phyloP scores from a whole-genome alignment of 2,329 filamentous ascomycete species.

The Fusarium sp. region DNA sequence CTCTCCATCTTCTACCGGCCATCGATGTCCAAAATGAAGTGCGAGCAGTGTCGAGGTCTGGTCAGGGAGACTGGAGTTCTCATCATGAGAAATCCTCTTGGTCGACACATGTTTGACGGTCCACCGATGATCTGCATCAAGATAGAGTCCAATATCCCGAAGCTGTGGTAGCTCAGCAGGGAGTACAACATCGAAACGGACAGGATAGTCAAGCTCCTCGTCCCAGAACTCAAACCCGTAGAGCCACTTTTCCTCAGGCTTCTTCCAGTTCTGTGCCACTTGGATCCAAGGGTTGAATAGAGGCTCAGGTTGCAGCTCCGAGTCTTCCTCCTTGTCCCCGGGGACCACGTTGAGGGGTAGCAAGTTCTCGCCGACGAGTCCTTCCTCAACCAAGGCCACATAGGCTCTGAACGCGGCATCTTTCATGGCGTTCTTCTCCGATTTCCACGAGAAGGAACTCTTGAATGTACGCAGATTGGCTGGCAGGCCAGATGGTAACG shows the following conservation, averaged over 20 bases:
- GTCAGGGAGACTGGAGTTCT: slow-evolving; percentile 44
- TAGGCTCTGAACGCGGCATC: slow-evolving; percentile 90
- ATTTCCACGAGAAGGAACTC: slow-evolving; percentile 66
- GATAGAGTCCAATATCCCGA: slow-evolving; percentile 52
- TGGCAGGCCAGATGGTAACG: slow-evolving; percentile 78
- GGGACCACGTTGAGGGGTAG: slow-evolving; percentile 68
- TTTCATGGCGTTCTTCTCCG: slow-evolving; percentile 77
- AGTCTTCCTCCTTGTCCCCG: slow-evolving; percentile 51
- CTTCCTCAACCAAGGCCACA: slow-evolving; percentile 72
- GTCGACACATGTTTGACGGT: slow-evolving; percentile 36
- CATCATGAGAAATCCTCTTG: slow-evolving; percentile 26
- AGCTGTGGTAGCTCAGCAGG: slow-evolving; percentile 55
- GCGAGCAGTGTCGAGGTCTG: slow-evolving; percentile 59
- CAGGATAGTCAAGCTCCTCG: slow-evolving; percentile 42
- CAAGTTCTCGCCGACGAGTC: slow-evolving; percentile 81
- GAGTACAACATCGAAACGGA: slow-evolving; percentile 56
- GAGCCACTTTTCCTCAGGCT: slow-evolving; percentile 28
- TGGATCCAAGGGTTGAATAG: slow-evolving; percentile 59
- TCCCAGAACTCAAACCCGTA: slow-evolving; percentile 50
- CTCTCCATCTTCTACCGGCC: slow-evolving; percentile 49
- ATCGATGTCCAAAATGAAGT: slow-evolving; percentile 61
- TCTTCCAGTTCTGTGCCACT: slow-evolving; percentile 57
- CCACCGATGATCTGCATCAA: slow-evolving; percentile 51
- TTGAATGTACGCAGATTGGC: slow-evolving; percentile 42
- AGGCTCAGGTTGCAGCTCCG: slow-evolving; percentile 50